Evolutionary conservation across 2,329 filamentous ascomycete genomes (phyloP).

Genomic region (Talaromyces verruculosus): DNA sequence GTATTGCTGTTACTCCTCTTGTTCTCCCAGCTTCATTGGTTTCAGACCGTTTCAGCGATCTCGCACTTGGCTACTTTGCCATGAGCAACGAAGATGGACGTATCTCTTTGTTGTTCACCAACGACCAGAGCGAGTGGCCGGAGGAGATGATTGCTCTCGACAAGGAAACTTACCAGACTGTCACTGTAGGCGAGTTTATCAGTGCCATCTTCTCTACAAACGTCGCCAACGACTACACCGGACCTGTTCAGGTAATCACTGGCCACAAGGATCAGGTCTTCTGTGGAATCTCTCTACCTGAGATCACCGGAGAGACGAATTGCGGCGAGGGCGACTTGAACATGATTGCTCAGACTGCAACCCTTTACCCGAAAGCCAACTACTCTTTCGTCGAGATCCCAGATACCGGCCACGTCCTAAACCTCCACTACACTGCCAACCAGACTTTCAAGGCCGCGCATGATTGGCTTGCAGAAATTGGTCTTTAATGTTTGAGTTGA

Average conservation of each 20-base stretch:
- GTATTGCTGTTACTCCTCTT: constrained; percentile 7
- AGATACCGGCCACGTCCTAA: background rate
- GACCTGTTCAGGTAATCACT: constrained; percentile 9
- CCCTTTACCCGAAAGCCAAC: constrained; percentile 9
- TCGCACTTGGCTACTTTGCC: constrained; percentile 1
- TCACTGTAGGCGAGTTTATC: constrained; percentile 13
- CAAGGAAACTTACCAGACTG: background rate
- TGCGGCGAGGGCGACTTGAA: background rate
- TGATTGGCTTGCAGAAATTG: background rate
- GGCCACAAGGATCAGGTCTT: constrained; percentile 13
- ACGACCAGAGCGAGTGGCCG: constrained; percentile 5
- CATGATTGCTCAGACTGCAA: constrained; percentile 9
- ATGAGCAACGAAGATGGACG: constrained; percentile 9
- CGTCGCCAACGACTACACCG: constrained; percentile 8
- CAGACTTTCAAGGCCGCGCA: constrained; percentile 10
- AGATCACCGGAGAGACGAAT: constrained; percentile 1
- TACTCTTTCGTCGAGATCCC: constrained; percentile 5
- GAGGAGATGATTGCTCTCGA: constrained; percentile 1
- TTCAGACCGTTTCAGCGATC: background rate
- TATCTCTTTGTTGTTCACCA: constrained; percentile 2
- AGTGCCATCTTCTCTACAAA: constrained; percentile 10
- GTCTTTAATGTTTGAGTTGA: background rate
- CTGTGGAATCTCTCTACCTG: constrained; percentile 1
- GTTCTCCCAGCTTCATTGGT: constrained; percentile 2
- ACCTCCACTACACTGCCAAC: constrained; percentile 5